Percentiles rank a stretch among this genome's conserved stretches.
phyloP scores from a whole-genome alignment of 306 rosid genomes.

The Neltuma alba region DNA sequence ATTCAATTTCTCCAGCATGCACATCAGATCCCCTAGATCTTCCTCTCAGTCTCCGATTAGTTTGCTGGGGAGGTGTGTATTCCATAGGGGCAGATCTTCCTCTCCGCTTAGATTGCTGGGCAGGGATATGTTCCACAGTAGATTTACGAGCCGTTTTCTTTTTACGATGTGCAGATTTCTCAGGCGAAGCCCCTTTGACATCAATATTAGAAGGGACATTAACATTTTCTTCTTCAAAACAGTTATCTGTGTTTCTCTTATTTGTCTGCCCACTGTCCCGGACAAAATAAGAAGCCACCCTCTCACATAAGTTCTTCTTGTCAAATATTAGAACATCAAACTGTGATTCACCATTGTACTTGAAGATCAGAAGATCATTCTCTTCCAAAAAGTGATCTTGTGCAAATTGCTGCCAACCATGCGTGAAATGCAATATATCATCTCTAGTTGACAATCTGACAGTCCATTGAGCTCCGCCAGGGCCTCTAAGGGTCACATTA shows the following conservation, averaged over 20 bases:
- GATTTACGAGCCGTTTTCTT: conserved; percentile 22
- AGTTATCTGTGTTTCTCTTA: conserved; percentile 36
- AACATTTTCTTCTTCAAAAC: conserved; percentile 36
- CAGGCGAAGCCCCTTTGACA: conserved; percentile 34
- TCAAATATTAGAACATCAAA: conserved; percentile 67
- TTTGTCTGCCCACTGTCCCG: conserved; percentile 41
- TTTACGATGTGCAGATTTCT: conserved; percentile 25
- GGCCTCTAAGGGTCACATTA: conserved; percentile 60
- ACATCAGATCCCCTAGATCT: conserved; percentile 25
- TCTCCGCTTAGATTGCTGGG: conserved; percentile 27
- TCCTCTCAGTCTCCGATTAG: too few species aligned
- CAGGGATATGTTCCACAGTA: conserved; percentile 12
- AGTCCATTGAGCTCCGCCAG: conserved; percentile 63
- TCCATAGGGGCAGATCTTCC: too few species aligned
- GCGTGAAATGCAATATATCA: conserved; percentile 42
- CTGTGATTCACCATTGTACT: conserved; percentile 61
- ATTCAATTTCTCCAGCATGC: conserved; percentile 12
- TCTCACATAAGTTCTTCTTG: conserved; percentile 63
- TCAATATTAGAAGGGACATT: conserved; percentile 38
- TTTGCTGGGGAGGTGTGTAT: too few species aligned
- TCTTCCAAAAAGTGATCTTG: conserved; percentile 58
- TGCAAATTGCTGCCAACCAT: conserved; percentile 67
- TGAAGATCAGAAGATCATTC: conserved; percentile 70
- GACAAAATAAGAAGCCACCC: conserved; percentile 60
- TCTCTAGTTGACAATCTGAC: conserved; percentile 49